phyloP scores from a whole-genome alignment of 352 stramenopile genomes.

The Phytophthora cactorum region DNA sequence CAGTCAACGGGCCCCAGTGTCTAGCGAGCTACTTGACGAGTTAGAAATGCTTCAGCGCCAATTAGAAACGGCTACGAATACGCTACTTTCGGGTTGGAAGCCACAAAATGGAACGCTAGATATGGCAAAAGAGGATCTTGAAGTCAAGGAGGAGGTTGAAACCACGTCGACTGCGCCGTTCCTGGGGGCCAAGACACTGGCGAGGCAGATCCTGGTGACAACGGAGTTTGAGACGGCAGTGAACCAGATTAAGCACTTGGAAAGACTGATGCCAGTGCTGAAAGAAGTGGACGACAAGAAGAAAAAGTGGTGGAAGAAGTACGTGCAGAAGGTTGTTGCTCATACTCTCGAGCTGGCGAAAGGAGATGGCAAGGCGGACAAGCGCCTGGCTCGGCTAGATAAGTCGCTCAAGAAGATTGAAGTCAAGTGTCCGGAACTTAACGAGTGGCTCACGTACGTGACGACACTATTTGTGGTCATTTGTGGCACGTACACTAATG shows the following conservation, averaged over 20 bases:
- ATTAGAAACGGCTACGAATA: slow-evolving; percentile 25
- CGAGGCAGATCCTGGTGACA: slow-evolving; percentile 16
- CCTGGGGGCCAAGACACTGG: slow-evolving; percentile 25
- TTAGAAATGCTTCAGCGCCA: slow-evolving; percentile 39
- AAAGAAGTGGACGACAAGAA: slow-evolving; percentile 25
- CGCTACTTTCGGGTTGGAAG: slow-evolving; percentile 7
- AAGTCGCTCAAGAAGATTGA: slow-evolving; percentile 24
- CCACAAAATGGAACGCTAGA: slow-evolving; percentile 1
- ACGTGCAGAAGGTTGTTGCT: slow-evolving; percentile 18
- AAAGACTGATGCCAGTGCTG: slow-evolving; percentile 25
- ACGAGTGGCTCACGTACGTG: slow-evolving; percentile 28
- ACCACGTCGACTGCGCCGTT: neutral
- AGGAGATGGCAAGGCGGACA: neutral
- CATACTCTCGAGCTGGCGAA: slow-evolving; percentile 21
- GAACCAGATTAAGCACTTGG: slow-evolving; percentile 14
- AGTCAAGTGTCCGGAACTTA: slow-evolving; percentile 30
- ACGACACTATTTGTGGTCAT: neutral
- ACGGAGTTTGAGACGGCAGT: slow-evolving; percentile 15
- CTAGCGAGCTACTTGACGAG: slow-evolving; percentile 34
- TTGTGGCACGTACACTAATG: neutral
- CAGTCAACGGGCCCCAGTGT: slow-evolving; percentile 24
- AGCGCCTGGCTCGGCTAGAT: slow-evolving; percentile 2
- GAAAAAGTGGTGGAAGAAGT: slow-evolving; percentile 37
- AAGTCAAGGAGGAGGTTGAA: slow-evolving; percentile 9
- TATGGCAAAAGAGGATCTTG: slow-evolving; percentile 2